Evolutionary conservation across 2,329 filamentous ascomycete species (phyloP), one percentile per base, ranked within the genome.

Genomic region (Fusarium sp.): DNA sequence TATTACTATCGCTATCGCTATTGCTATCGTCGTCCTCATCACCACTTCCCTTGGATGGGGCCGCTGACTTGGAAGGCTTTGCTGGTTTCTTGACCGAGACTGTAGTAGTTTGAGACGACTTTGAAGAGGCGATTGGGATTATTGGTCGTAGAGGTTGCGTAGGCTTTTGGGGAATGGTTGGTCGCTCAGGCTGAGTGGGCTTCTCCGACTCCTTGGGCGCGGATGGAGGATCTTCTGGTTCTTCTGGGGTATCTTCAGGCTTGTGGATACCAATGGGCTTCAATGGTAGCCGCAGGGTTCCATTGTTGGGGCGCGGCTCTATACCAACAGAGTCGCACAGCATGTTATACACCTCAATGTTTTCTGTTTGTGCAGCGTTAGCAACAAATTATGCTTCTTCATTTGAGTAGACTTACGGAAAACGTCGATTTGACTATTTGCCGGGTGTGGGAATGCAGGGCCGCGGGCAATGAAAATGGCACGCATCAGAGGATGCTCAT

Each of bases 341-440:
- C 61, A 98, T 91, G 71, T 97, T 97, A 78, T 98, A 98, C 8
- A 98, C 91, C 71, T 97, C 91, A 57, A 87, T 93, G 65, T 98
- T 98, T 85, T 97, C 91, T 94, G 68, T 97, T 91, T 92, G 68
- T 24, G 6, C 6, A 6, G 10, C 63, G 72, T 77, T 73, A 77
- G 63, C 41, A 15, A 58, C 31, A 42, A 26, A 31, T 36, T 6
- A 6, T 11, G 5, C 13, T 28, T 24, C 19, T 15, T 43, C n/a
- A 13, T 11, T 32, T 15, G 7, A 38, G 11, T 46, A 26, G n/a
- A 85, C 91, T 85, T 85, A 93, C 91, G 93, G 74, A 98, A 98
- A 4, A 83, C 81, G 29, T 91, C 87, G 29, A 98, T 77, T 63
- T 88, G 85, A 75, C 91, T 96, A 69, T 95, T 93, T 0, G 91